Base-by-base conservation (phyloP, 1,139 yeast species). In the Entelexis paramagnoliae region DNA sequence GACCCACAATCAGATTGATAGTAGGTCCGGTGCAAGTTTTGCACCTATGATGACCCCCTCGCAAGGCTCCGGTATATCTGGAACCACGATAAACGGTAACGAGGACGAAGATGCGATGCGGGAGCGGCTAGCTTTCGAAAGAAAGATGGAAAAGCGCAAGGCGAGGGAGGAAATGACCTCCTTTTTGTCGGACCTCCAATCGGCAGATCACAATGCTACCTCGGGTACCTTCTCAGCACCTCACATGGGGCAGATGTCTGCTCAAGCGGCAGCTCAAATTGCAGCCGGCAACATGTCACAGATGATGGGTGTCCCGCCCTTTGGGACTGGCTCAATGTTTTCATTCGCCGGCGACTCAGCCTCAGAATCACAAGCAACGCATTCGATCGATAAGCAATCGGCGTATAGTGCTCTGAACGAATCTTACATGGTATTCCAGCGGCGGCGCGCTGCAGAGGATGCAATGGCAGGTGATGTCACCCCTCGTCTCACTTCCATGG, bases 401-500 rank as follows among this genome's bases (percentile, higher is more conserved):
- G 43, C 43, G 2, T 40, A 9, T 29, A 32, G 20, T 33, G 46
- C 22, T 20, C 26, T 30, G 7, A 43, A 30, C 8, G 46, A 32
- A 13, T 43, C 46, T 14, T 30, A 41, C 20, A 7, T 30, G 17
- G 28, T 29, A 13, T 41, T 30, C 14, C 46, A 40, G 33, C 14
- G 20, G n/a, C 43, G 43, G 5, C 43, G 43, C 9, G 43, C 43
- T 26, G 43, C 43, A 4, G 43, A 40, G 20, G 26, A 40, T 19
- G 43, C 43, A 9, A 33, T 32, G 3, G 20, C 33, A 9, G 43
- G 13, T 26, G 10, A 16, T 10, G 43, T 40, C 3, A 40, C 33
- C 4, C 43, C 43, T 24, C 43, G 24, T 22, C 33, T 40, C 13
- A 40, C 43, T 8, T 30, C 30, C 39, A 39, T 30, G 49, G 49